Percentiles rank a stretch among this genome's conserved stretches.
Conservation (phyloP, 495 filamentous ascomycete genomes). For the Aspergillus panamensis region DNA sequence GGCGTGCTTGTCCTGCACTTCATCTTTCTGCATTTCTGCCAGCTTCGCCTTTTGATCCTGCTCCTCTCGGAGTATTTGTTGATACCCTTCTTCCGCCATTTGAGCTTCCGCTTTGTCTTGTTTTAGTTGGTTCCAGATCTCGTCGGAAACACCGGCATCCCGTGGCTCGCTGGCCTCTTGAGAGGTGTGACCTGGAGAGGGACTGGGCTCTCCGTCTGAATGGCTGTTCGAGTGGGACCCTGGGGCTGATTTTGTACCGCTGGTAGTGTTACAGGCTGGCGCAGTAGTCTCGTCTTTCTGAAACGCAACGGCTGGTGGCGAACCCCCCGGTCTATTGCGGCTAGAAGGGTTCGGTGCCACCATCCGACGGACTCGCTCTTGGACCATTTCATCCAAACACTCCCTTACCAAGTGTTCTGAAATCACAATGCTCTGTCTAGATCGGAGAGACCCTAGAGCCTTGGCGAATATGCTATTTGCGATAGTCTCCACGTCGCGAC, state of each 20-base stretch:
- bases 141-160: constrained; percentile 58
- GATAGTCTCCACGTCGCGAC: constrained; percentile 59
- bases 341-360: not conserved
- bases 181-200: not conserved
- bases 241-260: not conserved
- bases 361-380: constrained; percentile 28
- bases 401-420: constrained; percentile 27
- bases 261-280: not conserved
- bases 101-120: constrained; percentile 39
- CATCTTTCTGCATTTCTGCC: not conserved
- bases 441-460: constrained; percentile 26
- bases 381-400: constrained; percentile 40
- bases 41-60: not conserved
- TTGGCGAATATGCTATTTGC: constrained; percentile 50
- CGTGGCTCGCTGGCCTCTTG: constrained; percentile 21
- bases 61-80: constrained; percentile 16
- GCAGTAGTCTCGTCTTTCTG: not conserved
- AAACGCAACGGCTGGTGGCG: not conserved
- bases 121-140: constrained; percentile 58
- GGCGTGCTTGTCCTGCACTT: constrained; percentile 15
- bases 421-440: constrained; percentile 22
- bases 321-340: not conserved
- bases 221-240: not conserved
- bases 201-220: constrained; percentile 1
- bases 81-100: constrained; percentile 18